phyloP scores from a whole-genome alignment of 139 green algal species.

The Tetraselmis striata region DNA sequence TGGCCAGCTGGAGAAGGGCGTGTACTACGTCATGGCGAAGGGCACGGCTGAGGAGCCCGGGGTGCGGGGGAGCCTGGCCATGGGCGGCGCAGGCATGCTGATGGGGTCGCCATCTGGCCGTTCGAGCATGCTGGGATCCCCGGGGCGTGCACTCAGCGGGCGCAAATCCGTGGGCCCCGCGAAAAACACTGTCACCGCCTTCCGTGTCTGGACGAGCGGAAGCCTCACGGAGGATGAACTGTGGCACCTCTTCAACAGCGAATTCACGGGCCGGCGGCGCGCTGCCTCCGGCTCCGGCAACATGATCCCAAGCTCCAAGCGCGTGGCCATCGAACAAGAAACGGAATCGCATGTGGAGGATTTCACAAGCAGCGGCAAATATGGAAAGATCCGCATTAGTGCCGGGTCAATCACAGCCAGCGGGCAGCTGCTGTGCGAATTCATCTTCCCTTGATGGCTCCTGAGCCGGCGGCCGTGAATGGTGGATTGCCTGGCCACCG shows the following conservation, averaged over 20 bases:
- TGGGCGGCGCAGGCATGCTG: not conserved
- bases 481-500: too few relatives aligned
- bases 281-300: too few relatives aligned
- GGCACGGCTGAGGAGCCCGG: not conserved
- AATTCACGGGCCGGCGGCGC: not conserved
- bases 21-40: not conserved
- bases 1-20: not conserved
- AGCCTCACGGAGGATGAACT: not conserved
- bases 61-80: not conserved
- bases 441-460: not conserved
- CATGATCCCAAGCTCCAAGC: not conserved
- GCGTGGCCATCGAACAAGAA: not conserved
- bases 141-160: not conserved
- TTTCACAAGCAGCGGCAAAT: not conserved
- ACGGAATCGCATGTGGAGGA: not conserved
- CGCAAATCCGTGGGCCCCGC: not conserved
- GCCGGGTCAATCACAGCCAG: not conserved
- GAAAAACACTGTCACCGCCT: not conserved
- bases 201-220: not conserved
- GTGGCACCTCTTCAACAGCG: not conserved
- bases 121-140: not conserved
- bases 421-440: not conserved
- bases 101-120: not conserved
- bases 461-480: too few relatives aligned
- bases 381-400: not conserved